A percentile compares a stretch with the other conserved stretches of the same genome.
These are phyloP conservation scores for Phytopythium oedochilum DNA, from an alignment of 352 stramenopile species.

Conservation along the genomic window DNA sequence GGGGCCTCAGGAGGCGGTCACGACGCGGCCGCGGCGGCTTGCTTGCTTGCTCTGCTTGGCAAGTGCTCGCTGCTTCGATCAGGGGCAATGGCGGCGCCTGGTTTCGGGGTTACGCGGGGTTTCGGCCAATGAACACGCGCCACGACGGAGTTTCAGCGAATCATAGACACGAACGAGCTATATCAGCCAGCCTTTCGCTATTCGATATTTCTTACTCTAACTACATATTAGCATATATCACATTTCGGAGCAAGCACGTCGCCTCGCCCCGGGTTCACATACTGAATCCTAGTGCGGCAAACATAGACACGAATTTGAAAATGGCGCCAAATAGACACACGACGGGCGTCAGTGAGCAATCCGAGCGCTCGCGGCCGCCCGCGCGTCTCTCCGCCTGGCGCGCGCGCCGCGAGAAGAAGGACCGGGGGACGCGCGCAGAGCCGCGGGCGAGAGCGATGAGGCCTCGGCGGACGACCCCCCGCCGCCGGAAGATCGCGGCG, in stretches of 20 bases:
- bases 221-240: too few relatives aligned
- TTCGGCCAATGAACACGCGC: background rate
- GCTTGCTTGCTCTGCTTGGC: background rate
- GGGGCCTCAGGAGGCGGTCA: too few relatives aligned
- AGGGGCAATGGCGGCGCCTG: too few relatives aligned
- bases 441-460: background rate
- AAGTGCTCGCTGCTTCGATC: background rate
- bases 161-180: background rate
- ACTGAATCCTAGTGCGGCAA: background rate
- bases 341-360: slow-evolving; percentile 5
- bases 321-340: background rate
- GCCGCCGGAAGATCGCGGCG: slow-evolving; percentile 5
- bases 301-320: background rate
- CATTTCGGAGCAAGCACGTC: background rate
- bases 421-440: background rate
- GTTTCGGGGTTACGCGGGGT: too few relatives aligned
- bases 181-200: too few relatives aligned
- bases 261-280: background rate
- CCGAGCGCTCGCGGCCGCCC: background rate
- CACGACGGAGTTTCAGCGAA: slow-evolving; percentile 2
- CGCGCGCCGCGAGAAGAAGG: background rate
- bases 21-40: background rate
- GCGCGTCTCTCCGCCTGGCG: slow-evolving; percentile 5
- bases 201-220: too few relatives aligned
- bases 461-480: too few relatives aligned